These are phyloP conservation scores for Nicotiana tabacum DNA, from an alignment of 257 asterid genomes.

Conservation along the genomic window DNA sequence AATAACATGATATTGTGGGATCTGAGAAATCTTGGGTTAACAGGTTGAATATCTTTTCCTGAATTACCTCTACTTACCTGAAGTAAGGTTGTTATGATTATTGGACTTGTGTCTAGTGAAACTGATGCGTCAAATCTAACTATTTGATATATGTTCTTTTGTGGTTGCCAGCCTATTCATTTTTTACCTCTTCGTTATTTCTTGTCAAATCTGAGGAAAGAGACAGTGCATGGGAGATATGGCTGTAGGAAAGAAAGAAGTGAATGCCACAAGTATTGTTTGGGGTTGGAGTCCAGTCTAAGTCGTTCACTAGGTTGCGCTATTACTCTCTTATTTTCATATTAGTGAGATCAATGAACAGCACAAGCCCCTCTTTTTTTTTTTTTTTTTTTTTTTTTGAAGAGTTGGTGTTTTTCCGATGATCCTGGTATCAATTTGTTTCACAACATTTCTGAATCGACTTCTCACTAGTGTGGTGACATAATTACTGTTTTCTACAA, in stretches of 20 bases:
- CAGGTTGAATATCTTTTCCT: constrained; percentile 36
- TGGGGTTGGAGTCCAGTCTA: neutral
- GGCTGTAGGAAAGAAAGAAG: neutral
- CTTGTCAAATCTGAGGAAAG: neutral
- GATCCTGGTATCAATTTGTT: neutral
- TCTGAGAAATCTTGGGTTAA: constrained; percentile 61
- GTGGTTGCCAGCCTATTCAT: neutral
- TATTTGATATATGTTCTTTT: neutral
- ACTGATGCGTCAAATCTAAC: neutral
- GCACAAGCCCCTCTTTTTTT: neutral
- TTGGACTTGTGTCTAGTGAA: neutral
- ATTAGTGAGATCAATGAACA: neutral
- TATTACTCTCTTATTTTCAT: neutral
- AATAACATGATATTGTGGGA: constrained; percentile 81
- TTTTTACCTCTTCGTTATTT: neutral
- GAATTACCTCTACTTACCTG: neutral
- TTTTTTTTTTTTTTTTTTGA: too few relatives aligned
- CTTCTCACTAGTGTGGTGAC: neutral
- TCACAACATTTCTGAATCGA: neutral
- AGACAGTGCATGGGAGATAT: neutral
- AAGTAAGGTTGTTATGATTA: too few relatives aligned
- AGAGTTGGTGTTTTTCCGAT: neutral
- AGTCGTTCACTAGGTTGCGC: neutral
- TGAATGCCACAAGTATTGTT: neutral
- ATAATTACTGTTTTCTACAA: too few relatives aligned